Evolutionary conservation across 129 eudicot species (phyloP), one percentile per base, ranked within the genome.

Genomic region (Ambrosia trifida): DNA sequence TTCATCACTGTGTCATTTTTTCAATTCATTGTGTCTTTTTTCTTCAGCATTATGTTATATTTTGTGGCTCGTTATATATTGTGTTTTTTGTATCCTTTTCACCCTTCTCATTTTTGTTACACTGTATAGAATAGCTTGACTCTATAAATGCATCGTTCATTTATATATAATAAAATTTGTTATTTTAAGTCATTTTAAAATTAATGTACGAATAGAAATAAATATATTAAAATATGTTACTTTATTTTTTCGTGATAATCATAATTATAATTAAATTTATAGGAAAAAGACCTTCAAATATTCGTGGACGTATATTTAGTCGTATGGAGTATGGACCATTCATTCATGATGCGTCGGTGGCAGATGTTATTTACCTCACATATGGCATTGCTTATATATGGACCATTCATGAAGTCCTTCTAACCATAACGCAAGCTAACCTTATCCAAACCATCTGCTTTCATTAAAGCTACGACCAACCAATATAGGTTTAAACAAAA

Each of bases 391-490:
- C 31, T 4, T 11, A 74, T 57, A 43, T 20, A 57, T 72, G 76
- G 68, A 36, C 49, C 32, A 49, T 68, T 11, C 46, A 57, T n/a
- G 36, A 16, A 2, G 35, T 18, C 28, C 35, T 40, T 40, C 44
- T 36, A 31, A 58, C 35, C 68, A 20, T 72, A 62, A 43, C 20
- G 1, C 58, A 43, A 59, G 7, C 38, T 41, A 43, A 65, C 58
- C 72, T 65, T 74, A 74, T 74, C 79, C 79, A 64, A 19, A 38
- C 50, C 19, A 69, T 59, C 46, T 35, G 17, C 47, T 12, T 36
- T 52, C 10, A 16, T 0, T n/a, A 54, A 53, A 70, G 66, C 40
- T 44, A 51, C 18, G 18, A 8, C 60, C 58, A 72, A 61, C 3
- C 18, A n/a, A 59, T 20, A 19, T 10, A 56, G 30, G 36, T 56